Evolutionary conservation across 2,329 filamentous ascomycete genomes (phyloP).

Genomic region (Coleophoma eucalyptorum): DNA sequence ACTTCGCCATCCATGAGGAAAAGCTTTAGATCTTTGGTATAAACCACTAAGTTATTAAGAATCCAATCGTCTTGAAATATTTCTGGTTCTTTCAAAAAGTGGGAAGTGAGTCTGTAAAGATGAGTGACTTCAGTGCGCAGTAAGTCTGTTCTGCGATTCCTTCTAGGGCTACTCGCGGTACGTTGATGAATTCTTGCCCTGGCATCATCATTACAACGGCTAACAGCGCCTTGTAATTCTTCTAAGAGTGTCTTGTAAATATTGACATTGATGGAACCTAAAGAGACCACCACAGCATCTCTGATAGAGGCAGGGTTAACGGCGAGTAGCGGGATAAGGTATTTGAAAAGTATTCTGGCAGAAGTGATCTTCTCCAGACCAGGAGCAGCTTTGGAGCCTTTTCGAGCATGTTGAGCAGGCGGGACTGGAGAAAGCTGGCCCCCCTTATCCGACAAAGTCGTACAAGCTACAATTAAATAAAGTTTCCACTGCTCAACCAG

Average conservation of each 20-base stretch:
- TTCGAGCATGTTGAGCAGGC: slow-evolving; percentile 72
- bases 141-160: slow-evolving; percentile 80
- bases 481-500: slow-evolving; percentile 97
- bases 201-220: slow-evolving; percentile 83
- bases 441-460: slow-evolving; percentile 83
- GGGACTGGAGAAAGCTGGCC: slow-evolving; percentile 53
- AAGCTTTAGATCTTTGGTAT: slow-evolving; percentile 87
- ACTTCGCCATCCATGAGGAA: slow-evolving; percentile 95
- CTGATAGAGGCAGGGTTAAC: slow-evolving; percentile 77
- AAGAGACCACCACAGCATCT: slow-evolving; percentile 83
- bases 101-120: slow-evolving; percentile 90
- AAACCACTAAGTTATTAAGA: slow-evolving; percentile 80
- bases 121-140: slow-evolving; percentile 93
- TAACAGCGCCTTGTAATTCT: slow-evolving; percentile 82
- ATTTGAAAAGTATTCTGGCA: slow-evolving; percentile 84
- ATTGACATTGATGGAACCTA: slow-evolving; percentile 93
- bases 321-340: slow-evolving; percentile 82
- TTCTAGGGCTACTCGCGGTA: slow-evolving; percentile 74
- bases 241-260: slow-evolving; percentile 90
- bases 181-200: slow-evolving; percentile 83
- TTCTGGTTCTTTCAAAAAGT: slow-evolving; percentile 76
- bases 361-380: slow-evolving; percentile 79
- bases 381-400: slow-evolving; percentile 69
- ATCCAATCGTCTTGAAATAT: slow-evolving; percentile 89
- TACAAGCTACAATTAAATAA: slow-evolving; percentile 95